phyloP scores from a whole-genome alignment of 352 stramenopile species.

The Phytophthora tubulina region DNA sequence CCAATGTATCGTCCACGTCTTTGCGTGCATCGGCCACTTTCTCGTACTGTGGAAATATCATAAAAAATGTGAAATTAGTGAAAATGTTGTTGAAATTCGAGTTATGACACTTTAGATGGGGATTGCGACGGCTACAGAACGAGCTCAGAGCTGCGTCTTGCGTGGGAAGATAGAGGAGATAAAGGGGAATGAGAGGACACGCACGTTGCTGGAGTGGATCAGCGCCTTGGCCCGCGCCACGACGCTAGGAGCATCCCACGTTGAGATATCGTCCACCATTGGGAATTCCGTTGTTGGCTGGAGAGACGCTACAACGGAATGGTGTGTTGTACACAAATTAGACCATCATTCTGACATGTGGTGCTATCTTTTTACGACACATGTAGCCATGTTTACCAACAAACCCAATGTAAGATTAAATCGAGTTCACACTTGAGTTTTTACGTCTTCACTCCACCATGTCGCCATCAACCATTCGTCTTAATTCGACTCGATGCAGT shows the following conservation, averaged over 20 bases:
- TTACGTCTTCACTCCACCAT: neutral
- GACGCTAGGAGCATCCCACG: conserved; percentile 63
- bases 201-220: conserved; percentile 82
- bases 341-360: neutral
- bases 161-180: conserved; percentile 2
- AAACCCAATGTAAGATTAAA: too few species aligned
- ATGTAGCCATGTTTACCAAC: neutral
- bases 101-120: neutral
- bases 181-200: conserved; percentile 31
- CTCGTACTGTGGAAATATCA: conserved; percentile 60
- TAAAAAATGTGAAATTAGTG: conserved; percentile 16
- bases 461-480: neutral
- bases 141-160: conserved; percentile 3
- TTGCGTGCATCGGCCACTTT: conserved; percentile 72
- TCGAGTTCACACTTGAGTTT: too few species aligned
- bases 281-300: conserved; percentile 26
- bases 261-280: conserved; percentile 44
- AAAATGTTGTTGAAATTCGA: neutral
- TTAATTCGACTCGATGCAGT: neutral
- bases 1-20: conserved; percentile 57
- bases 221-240: conserved; percentile 72
- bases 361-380: neutral
- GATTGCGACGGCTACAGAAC: conserved; percentile 17
- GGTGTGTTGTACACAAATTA: neutral
- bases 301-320: conserved; percentile 1